These are phyloP conservation scores for Podospora bellae-mahoneyi DNA, from an alignment of 495 filamentous ascomycete genomes.

Conservation along the genomic window DNA sequence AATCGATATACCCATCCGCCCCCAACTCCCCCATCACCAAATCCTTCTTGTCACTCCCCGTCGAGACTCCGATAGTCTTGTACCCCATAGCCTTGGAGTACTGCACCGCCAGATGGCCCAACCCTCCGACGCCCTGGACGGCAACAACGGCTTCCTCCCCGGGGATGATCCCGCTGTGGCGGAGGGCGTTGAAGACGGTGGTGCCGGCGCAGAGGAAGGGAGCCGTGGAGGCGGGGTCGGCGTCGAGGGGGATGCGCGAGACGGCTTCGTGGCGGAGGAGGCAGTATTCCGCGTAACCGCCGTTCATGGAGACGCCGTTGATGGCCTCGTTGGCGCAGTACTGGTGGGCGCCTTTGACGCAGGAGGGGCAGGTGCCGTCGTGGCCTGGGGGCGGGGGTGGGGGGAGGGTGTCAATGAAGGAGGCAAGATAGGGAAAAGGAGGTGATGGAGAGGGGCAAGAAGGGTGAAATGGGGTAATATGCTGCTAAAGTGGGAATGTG, in stretches of 20 bases:
- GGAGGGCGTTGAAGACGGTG: constrained; percentile 66
- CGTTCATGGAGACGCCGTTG: constrained; percentile 49
- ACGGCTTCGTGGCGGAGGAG: constrained; percentile 57
- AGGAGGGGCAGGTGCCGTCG: constrained; percentile 47
- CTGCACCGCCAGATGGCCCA: not conserved
- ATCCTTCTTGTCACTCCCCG: constrained; percentile 50
- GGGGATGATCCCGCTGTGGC: constrained; percentile 49
- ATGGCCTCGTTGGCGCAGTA: constrained; percentile 46
- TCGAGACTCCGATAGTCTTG: constrained; percentile 51
- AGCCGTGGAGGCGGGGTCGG: constrained; percentile 55
- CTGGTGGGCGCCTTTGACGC: constrained; percentile 46
- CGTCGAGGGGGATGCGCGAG: constrained; percentile 53
- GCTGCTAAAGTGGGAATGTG: not conserved
- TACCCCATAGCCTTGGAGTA: not conserved
- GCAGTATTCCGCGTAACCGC: constrained; percentile 61
- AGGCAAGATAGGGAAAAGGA: not conserved
- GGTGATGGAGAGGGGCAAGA: not conserved
- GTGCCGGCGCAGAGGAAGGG: constrained; percentile 66
- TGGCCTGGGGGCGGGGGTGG: constrained; percentile 27
- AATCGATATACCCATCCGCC: constrained; percentile 63
- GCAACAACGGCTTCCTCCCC: constrained; percentile 57
- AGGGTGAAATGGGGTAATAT: not conserved
- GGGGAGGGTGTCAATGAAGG: not conserved
- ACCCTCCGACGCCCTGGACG: not conserved
- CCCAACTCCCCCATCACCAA: constrained; percentile 57